These are phyloP conservation scores for Curvularia eragrostidis DNA, from an alignment of 2,329 filamentous ascomycete genomes.

Conservation along the genomic window DNA sequence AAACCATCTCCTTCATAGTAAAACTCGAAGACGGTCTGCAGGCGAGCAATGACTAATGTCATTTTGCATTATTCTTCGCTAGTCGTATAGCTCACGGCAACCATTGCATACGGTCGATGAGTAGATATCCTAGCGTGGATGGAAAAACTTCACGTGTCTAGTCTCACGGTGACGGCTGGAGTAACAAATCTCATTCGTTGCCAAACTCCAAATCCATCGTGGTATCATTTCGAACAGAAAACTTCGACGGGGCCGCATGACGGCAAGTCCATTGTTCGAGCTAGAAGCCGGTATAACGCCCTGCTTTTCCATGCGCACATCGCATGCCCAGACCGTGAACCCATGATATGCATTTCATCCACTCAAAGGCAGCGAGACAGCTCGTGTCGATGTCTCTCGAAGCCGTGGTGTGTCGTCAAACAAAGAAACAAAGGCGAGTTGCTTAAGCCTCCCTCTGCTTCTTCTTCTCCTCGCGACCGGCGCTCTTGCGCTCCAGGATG, in stretches of 20 bases:
- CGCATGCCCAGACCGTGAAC: conserved; percentile 45
- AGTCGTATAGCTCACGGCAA: conserved; percentile 87
- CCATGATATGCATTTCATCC: conserved; percentile 50
- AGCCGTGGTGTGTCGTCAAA: conserved; percentile 51
- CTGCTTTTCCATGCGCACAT: conserved; percentile 46
- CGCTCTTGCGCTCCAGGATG: conserved; percentile 85
- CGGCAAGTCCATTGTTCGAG: conserved; percentile 48
- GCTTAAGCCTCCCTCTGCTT: conserved; percentile 68
- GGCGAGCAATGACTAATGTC: conserved; percentile 68
- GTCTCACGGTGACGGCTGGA: conserved; percentile 34
- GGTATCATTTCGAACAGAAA: conserved; percentile 43
- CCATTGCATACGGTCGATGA: conserved; percentile 74
- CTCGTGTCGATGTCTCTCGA: conserved; percentile 43
- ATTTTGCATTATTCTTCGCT: conserved; percentile 76
- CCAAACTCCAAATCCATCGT: conserved; percentile 36
- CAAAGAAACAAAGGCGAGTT: conserved; percentile 31
- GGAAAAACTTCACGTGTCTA: conserved; percentile 21
- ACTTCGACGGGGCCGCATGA: conserved; percentile 43
- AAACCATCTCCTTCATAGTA: conserved; percentile 76
- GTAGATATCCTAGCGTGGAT: conserved; percentile 83
- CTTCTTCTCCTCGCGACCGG: conserved; percentile 75
- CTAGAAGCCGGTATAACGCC: conserved; percentile 49
- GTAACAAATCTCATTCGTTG: conserved; percentile 34
- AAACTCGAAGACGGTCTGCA: conserved; percentile 77
- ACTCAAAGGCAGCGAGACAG: conserved; percentile 44